Evolutionary conservation across 306 rosid species (phyloP).

Genomic region (Quercus rubra): DNA sequence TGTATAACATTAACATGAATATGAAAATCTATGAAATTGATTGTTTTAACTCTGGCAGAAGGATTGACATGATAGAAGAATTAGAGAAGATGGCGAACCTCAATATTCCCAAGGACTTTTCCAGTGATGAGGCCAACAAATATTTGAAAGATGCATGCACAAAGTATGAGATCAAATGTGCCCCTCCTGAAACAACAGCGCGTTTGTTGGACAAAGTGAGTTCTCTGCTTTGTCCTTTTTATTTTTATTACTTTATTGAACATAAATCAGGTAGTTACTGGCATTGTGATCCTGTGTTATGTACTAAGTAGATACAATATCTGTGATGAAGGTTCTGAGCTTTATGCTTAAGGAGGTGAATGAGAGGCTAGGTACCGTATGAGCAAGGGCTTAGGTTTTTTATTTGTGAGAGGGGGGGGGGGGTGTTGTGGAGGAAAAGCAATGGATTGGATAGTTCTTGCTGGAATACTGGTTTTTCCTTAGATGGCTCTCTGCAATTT

Average conservation of each 20-base stretch:
- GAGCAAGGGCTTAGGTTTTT: neutral
- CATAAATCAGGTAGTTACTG: neutral
- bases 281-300: neutral
- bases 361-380: neutral
- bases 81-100: slow-evolving; percentile 75
- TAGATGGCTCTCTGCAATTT: too few species aligned
- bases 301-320: neutral
- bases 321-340: neutral
- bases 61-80: slow-evolving; percentile 90
- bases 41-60: slow-evolving; percentile 42
- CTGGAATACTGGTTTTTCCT: too few species aligned
- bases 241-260: neutral
- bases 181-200: slow-evolving; percentile 88
- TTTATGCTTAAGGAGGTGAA: neutral
- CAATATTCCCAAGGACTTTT: slow-evolving; percentile 70
- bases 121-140: slow-evolving; percentile 74
- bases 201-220: slow-evolving; percentile 86
- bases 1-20: neutral
- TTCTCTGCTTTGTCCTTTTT: neutral
- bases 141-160: slow-evolving; percentile 69
- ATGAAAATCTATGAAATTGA: neutral
- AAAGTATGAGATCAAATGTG: slow-evolving; percentile 68
- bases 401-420: too few species aligned
- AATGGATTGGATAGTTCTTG: too few species aligned
- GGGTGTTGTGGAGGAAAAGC: too few species aligned